Evolutionary conservation across 306 rosid genomes (phyloP).

Genomic region (Trichosanthes cucumerina): DNA sequence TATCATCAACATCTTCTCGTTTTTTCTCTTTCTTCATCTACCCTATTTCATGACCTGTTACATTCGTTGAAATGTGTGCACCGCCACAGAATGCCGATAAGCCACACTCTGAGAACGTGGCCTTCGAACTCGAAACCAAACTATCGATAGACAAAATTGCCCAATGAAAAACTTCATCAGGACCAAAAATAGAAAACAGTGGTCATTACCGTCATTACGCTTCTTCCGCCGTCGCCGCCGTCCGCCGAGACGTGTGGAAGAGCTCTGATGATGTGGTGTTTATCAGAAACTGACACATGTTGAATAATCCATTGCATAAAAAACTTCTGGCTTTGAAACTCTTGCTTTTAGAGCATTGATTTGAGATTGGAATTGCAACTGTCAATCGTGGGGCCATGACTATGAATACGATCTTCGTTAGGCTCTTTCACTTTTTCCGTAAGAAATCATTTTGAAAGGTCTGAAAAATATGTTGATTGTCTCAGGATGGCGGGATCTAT

Average conservation of each 20-base stretch:
- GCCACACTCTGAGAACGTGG: background rate
- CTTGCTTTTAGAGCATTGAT: background rate
- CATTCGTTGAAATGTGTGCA: background rate
- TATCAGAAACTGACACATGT: background rate
- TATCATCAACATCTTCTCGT: background rate
- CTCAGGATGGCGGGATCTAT: background rate
- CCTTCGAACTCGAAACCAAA: background rate
- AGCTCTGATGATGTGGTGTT: background rate
- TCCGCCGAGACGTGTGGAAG: background rate
- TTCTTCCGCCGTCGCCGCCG: background rate
- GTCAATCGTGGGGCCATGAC: background rate
- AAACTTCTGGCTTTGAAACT: background rate
- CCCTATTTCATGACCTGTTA: background rate
- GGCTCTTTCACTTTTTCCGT: background rate
- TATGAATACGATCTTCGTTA: background rate
- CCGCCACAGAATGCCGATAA: conserved; percentile 5
- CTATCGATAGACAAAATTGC: background rate
- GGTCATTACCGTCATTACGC: background rate
- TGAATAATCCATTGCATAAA: background rate
- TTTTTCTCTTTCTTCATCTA: background rate
- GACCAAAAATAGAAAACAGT: background rate
- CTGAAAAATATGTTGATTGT: background rate
- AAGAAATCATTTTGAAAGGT: background rate
- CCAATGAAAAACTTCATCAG: background rate
- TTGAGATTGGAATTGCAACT: background rate